Base-by-base conservation (phyloP, 495 filamentous ascomycete genomes). In the Penicilliopsis zonata region DNA sequence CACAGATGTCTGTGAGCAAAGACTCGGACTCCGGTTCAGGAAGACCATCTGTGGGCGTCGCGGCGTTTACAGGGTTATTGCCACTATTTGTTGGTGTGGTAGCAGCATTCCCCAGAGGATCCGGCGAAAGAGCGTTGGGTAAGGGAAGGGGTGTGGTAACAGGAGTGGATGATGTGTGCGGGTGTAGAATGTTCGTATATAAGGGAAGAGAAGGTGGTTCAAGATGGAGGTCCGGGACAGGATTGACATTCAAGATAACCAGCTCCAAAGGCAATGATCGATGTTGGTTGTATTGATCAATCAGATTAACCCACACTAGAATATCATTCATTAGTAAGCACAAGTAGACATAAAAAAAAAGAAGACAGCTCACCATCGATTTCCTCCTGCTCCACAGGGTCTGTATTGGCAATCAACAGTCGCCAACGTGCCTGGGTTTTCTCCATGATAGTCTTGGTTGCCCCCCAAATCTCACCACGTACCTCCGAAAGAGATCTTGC, bases 391-490 rank as follows among this genome's bases (percentile, higher is more conserved):
- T 81, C 72, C 60, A 92, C 78, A 8, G 69, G 61, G 5, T 78
- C 78, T 15, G 75, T 76, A 50, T 78, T 82, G 9, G 78, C 77
- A 33, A 98, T 57, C 32, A 85, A 72, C 7, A 96, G 51, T 21
- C 80, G 76, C 87, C 88, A 94, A 9, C 76, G 70, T 6, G 84
- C 74, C 40, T 76, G 80, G 36, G 69, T 67, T 7, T 57, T 61
- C 2, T 79, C 71, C 26, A 94, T 71, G 14, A 94, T 74, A 30
- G 81, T 80, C 15, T 75, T 65, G 0, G 87, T 94, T 13, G 79
- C 80, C 19, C 73, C 71, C 87, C 86, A 94, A 4, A 96, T 82
- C 42, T 95, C 88, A 33, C 64, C 62, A 5, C 76, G 68, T 10
- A 86, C 65, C 14, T 88, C 78, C 5, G 53, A 49, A 18, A 93